Evolutionary conservation across 169 alveolate species (phyloP), one percentile per base, ranked within the genome.

Genomic region (Plasmodium gaboni): DNA sequence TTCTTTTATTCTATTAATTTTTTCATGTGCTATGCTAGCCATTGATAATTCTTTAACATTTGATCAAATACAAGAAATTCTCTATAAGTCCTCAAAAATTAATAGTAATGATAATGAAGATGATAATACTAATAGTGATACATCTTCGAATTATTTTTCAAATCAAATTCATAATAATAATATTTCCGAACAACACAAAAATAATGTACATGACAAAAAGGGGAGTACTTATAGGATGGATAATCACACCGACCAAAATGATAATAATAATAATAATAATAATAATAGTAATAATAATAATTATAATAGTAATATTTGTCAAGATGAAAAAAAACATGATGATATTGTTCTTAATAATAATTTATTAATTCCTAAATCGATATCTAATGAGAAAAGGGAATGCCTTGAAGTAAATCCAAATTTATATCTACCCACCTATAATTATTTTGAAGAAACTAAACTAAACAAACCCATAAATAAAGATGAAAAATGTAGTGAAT

Each of bases 11-110:
- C 64, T 86, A 51, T 63, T 86, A 38, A 86, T 86, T 61, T 72
- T 86, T 28, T 55, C 92, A 17, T 86, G 92, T 48, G 87, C 72
- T 42, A 86, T 86, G 92, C 53, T 86, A 46, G 59, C 73, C 61
- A 7, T 86, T 44, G 92, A 86, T 53, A 86, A 69, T 53, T 59
- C 87, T 1, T 48, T 86, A 71, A 71, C 92, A 5, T 86, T 86
- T 70, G 64, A 63, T 9, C 87, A 86, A 48, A 71, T 86, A 50
- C 92, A 86, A 71, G 92, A 86, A 71, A 86, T 63, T 2, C 28
- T 86, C 4, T 86, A 60, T 53, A 86, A 86, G 32, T 86, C 92
- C n/a, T 86, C 92, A 1, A 86, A 86, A 86, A 86, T 86, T 61
- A 59, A 73, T 48, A 65, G 61, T 74, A 57, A 32, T 44, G 46